Evolutionary conservation across 148 eudicot genomes (phyloP).

Genomic region (Heliamphora exappendiculata): DNA sequence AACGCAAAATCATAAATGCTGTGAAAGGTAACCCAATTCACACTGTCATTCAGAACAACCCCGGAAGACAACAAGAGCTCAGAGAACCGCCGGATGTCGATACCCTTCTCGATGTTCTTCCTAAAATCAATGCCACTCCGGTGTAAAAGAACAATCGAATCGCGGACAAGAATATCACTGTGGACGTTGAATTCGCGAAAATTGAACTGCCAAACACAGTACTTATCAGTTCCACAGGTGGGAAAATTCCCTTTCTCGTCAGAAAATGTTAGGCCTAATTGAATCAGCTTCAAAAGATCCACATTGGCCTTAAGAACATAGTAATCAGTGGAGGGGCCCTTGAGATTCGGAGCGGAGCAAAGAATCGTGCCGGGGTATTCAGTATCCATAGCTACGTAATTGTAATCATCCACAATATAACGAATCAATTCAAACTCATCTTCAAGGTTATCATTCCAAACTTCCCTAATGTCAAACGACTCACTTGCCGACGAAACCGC

Average conservation of each 20-base stretch:
- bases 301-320: conserved; percentile 13
- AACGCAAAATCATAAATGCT: conserved; percentile 16
- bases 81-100: conserved; percentile 7
- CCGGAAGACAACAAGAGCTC: conserved; percentile 18
- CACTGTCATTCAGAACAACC: conserved; percentile 17
- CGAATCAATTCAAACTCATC: conserved; percentile 13
- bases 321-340: not conserved
- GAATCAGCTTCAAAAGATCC: conserved; percentile 16
- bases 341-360: not conserved
- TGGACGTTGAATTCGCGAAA: conserved; percentile 13
- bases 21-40: conserved; percentile 18
- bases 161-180: conserved; percentile 1
- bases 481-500: not conserved
- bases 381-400: conserved; percentile 19
- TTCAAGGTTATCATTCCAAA: conserved; percentile 17
- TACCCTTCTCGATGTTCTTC: conserved; percentile 13
- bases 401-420: conserved; percentile 14
- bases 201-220: conserved; percentile 15
- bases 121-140: conserved; percentile 18
- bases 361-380: conserved; percentile 10
- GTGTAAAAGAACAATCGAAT: conserved; percentile 13
- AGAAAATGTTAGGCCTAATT: conserved; percentile 20
- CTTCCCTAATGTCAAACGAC: conserved; percentile 14
- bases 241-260: conserved; percentile 20
- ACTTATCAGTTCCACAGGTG: conserved; percentile 15